phyloP scores from a whole-genome alignment of 1,284 basidiomycete genomes.

The Hemileia vastatrix region DNA sequence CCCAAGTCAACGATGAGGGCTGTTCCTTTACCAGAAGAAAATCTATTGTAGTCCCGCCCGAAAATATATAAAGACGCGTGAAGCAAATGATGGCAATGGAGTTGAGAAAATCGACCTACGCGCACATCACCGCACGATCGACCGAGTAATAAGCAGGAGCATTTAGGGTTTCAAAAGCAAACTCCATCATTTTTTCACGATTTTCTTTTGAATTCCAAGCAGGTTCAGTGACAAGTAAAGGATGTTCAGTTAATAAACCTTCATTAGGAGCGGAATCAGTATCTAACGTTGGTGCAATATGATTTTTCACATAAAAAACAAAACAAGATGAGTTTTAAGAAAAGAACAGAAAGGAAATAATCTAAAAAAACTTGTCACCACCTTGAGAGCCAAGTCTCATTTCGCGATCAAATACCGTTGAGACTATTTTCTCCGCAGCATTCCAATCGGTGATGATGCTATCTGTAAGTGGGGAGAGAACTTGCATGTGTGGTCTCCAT shows the following conservation, averaged over 20 bases:
- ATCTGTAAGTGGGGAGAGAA: slow-evolving; percentile 72
- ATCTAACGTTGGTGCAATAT: neutral
- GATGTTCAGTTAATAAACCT: slow-evolving; percentile 60
- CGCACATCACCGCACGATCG: slow-evolving; percentile 87
- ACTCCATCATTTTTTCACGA: slow-evolving; percentile 83
- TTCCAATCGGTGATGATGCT: slow-evolving; percentile 52
- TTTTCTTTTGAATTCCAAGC: slow-evolving; percentile 88
- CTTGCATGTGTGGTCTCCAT: slow-evolving; percentile 79
- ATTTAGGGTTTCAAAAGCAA: slow-evolving; percentile 92
- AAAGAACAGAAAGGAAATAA: slow-evolving; percentile 20
- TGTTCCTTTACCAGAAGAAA: slow-evolving; percentile 91
- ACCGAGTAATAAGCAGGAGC: slow-evolving; percentile 95
- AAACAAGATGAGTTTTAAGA: neutral
- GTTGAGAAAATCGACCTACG: slow-evolving; percentile 53
- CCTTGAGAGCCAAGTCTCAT: slow-evolving; percentile 14
- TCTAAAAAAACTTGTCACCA: neutral
- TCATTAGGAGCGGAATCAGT: neutral
- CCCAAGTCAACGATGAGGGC: slow-evolving; percentile 92
- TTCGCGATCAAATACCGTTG: slow-evolving; percentile 9
- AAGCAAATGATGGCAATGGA: neutral
- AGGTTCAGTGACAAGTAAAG: slow-evolving; percentile 85
- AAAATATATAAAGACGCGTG: neutral
- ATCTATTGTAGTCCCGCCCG: slow-evolving; percentile 50
- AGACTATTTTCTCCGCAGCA: slow-evolving; percentile 5
- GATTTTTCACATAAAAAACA: neutral